Evolutionary conservation across 805 yeast genomes (phyloP), one percentile per base, ranked within the genome.

Genomic region (Ogataea henricii): DNA sequence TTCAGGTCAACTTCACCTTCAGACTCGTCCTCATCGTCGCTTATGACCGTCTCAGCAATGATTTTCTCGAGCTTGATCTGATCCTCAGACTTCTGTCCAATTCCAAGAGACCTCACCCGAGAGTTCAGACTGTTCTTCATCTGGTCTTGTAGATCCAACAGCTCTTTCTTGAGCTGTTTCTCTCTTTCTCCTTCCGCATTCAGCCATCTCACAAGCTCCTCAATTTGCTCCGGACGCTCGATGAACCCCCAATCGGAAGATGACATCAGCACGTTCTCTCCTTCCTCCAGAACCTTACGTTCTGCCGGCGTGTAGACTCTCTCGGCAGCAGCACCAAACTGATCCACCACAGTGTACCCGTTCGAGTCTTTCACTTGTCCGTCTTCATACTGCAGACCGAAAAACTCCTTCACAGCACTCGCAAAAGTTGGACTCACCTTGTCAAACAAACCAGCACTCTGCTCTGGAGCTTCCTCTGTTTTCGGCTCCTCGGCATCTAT

Each of bases 171-270:
- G 40, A 91, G 72, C 30, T 69, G 73, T 14, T 81, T 74, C 60
- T 90, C 97, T 39, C 96, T 70, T 43, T 69, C 71, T 2, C 97
- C 97, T 77, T 84, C 81, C 3, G 79, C 82, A 55, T 85, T 83
- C 42, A 90, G 69, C 89, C 92, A 85, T n/a, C 67, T 62, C 7
- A 83, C 48, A 21, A 91, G 60, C 12, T 62, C 62, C 1, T 77
- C 79, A 26, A 89, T 64, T 33, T 85, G 84, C n/a, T 74, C 78
- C 0, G 76, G 71, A 1, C 62, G 68, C 54, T 89, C 96, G 54
- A 82, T 78, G 56, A 65, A 87, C 46, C 85, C 78, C 97, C 97
- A 90, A 30, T 79, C 78, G 4, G 66, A 51, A 1, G 77, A 71
- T 12, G 74, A 65, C 8, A 82, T 55, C 18, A 88, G 60, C 5